Conservation (phyloP, 495 filamentous ascomycete species). For the Penicillium roqueforti region DNA sequence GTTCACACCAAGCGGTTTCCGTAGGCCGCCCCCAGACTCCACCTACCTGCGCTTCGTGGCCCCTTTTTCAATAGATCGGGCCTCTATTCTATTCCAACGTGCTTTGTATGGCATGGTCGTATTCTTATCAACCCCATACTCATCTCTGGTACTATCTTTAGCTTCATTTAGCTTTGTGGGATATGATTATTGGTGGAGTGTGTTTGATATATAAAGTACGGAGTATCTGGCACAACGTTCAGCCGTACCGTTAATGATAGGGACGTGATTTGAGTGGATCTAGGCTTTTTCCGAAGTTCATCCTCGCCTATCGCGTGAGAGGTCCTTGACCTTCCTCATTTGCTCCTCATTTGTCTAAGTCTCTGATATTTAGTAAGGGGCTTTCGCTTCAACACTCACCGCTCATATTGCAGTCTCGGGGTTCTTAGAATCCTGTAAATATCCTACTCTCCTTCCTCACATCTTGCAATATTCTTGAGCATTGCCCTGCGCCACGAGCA, state of each 20-base stretch:
- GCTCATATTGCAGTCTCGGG: neutral
- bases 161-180: neutral
- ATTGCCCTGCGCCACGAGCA: neutral
- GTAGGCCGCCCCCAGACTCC: conserved; percentile 24
- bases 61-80: conserved; percentile 16
- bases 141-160: conserved; percentile 13
- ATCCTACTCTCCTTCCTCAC: neutral
- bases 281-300: neutral
- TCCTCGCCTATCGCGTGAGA: neutral
- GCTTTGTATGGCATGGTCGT: neutral
- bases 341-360: neutral
- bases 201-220: conserved; percentile 1
- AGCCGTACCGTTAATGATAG: neutral
- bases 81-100: neutral
- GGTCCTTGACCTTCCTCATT: neutral
- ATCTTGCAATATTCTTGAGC: neutral
- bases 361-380: neutral
- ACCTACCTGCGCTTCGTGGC: conserved; percentile 16
- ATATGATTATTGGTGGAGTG: conserved; percentile 12
- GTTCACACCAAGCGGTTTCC: conserved; percentile 2
- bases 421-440: neutral
- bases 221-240: neutral
- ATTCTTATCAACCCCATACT: conserved; percentile 8
- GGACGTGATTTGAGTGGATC: conserved; percentile 6
- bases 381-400: neutral